phyloP scores from a whole-genome alignment of 2,329 filamentous ascomycete species.

The Gnomoniopsis smithogilvyi region DNA sequence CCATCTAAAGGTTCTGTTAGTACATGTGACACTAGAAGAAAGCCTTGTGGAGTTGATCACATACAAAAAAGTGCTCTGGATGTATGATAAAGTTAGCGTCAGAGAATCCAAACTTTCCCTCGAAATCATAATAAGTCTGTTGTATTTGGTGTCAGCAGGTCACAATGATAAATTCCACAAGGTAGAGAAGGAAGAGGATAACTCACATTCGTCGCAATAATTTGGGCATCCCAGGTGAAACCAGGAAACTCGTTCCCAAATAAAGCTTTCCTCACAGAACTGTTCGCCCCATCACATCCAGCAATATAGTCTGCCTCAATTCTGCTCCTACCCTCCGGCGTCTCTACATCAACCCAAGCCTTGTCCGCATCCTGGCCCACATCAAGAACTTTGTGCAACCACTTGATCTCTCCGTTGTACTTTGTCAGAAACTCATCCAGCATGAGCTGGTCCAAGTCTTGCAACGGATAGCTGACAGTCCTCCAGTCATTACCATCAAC shows the following conservation, averaged over 20 bases:
- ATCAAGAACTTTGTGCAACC: constrained; percentile 43
- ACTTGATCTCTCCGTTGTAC: constrained; percentile 36
- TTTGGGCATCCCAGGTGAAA: constrained; percentile 57
- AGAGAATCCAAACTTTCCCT: constrained; percentile 45
- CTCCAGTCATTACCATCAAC: constrained; percentile 37
- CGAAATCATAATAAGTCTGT: constrained; percentile 61
- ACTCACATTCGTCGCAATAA: constrained; percentile 59
- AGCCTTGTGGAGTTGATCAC: constrained; percentile 4
- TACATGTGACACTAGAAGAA: neutral
- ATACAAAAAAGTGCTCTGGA: constrained; percentile 52
- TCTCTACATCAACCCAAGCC: constrained; percentile 44
- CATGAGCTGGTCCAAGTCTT: constrained; percentile 41
- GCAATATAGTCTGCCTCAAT: constrained; percentile 50
- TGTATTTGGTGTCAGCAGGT: constrained; percentile 5
- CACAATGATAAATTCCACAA: neutral
- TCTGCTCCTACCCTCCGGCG: constrained; percentile 31
- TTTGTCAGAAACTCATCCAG: constrained; percentile 35
- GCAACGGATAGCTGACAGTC: constrained; percentile 38
- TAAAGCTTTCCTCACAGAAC: constrained; percentile 42
- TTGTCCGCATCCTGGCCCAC: constrained; percentile 43
- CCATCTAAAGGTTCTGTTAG: constrained; percentile 40
- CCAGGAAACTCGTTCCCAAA: constrained; percentile 58
- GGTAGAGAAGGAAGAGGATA: neutral
- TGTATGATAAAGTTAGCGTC: constrained; percentile 61
- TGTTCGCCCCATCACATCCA: constrained; percentile 54